Conservation (phyloP, 2,329 filamentous ascomycete species). For the Arachnomyces sp. region DNA sequence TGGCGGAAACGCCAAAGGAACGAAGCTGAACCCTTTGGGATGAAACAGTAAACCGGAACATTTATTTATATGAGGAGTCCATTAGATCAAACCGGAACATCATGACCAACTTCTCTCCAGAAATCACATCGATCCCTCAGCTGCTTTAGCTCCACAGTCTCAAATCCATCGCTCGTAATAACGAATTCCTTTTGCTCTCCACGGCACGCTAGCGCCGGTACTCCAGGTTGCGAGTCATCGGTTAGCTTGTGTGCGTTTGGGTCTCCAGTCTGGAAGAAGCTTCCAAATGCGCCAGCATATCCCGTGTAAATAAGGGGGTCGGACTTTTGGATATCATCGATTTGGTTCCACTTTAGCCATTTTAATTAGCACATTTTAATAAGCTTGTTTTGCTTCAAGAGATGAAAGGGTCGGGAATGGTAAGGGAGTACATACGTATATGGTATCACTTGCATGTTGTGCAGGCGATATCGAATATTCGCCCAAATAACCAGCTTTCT, state of each 20-base stretch:
- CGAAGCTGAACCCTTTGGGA: no score
- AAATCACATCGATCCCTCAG: conserved; percentile 47
- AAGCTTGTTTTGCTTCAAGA: no score
- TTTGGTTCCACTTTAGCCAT: conserved; percentile 45
- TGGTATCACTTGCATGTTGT: conserved; percentile 52
- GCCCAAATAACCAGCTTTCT: conserved; percentile 44
- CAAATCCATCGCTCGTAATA: conserved; percentile 41
- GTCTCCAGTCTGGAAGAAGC: conserved; percentile 53
- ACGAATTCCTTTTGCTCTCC: conserved; percentile 43
- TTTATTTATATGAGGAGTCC: no score
- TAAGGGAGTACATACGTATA: conserved; percentile 38
- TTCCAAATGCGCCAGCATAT: conserved; percentile 52
- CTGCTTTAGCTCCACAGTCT: conserved; percentile 28
- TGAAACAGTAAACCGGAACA: no score
- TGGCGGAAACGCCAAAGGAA: no score
- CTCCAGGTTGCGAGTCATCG: conserved; percentile 26
- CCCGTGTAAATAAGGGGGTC: conserved; percentile 50
- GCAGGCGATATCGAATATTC: conserved; percentile 56
- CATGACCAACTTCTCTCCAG: conserved; percentile 42
- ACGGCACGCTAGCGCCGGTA: conserved; percentile 36
- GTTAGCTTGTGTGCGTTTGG: conserved; percentile 53
- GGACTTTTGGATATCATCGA: conserved; percentile 46
- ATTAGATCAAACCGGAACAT: conserved; percentile 41
- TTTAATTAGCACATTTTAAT: no score
- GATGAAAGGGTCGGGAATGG: neutral